A percentile compares a stretch with the other conserved stretches of the same genome.
phyloP scores from a whole-genome alignment of 2,329 filamentous ascomycete genomes.

The Alternaria sp. region DNA sequence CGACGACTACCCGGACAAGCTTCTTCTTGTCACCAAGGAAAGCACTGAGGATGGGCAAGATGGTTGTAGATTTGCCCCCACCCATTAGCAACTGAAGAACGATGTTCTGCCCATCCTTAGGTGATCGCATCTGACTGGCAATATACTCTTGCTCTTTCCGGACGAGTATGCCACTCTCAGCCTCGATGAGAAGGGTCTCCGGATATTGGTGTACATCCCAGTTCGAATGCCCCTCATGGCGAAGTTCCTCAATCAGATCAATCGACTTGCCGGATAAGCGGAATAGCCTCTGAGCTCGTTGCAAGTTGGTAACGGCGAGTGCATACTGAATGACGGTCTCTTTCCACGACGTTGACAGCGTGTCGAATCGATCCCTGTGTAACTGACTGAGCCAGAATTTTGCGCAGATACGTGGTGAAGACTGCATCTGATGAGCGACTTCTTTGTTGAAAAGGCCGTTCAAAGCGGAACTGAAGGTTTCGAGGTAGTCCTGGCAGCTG shows the following conservation, averaged over 20 bases:
- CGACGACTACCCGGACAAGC: constrained; percentile 67
- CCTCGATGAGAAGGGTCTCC: constrained; percentile 70
- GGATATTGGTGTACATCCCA: constrained; percentile 64
- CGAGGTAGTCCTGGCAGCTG: constrained; percentile 24
- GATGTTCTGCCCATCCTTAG: constrained; percentile 28
- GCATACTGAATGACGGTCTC: constrained; percentile 33
- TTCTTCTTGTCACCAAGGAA: constrained; percentile 59
- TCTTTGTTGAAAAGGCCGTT: constrained; percentile 3
- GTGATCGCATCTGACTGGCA: constrained; percentile 62
- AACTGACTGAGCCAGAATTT: constrained; percentile 38
- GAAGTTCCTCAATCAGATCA: constrained; percentile 43
- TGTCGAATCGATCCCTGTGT: constrained; percentile 23
- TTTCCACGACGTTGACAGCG: constrained; percentile 34
- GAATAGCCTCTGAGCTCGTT: constrained; percentile 41
- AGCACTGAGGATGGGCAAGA: constrained; percentile 41
- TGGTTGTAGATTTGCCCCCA: constrained; percentile 43
- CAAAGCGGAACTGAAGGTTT: constrained; percentile 8
- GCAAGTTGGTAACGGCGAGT: constrained; percentile 36
- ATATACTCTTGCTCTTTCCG: constrained; percentile 67
- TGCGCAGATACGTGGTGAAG: constrained; percentile 31
- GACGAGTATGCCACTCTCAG: constrained; percentile 69
- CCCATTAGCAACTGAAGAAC: constrained; percentile 50
- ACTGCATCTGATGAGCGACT: constrained; percentile 9
- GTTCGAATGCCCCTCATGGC: constrained; percentile 62
- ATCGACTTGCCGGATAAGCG: constrained; percentile 17